Evolutionary conservation across 495 filamentous ascomycete genomes (phyloP), one percentile per base, ranked within the genome.

Genomic region (Staphylotrichum longicolle): DNA sequence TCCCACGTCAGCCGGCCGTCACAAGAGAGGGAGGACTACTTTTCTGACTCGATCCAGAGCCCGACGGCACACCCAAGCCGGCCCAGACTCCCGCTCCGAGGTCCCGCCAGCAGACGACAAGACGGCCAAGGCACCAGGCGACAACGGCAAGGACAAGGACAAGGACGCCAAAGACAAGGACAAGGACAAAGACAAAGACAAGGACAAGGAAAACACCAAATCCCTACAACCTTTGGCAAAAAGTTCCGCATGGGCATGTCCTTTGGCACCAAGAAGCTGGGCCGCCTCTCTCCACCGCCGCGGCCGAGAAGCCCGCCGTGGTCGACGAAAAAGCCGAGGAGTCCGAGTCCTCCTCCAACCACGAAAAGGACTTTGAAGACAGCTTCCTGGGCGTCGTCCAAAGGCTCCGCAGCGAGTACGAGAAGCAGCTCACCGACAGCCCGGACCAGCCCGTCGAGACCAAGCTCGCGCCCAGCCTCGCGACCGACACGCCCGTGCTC

Each of bases 161-260:
- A 68, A 72, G 39, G 49, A 55, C 3, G 39, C 79, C 84, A 2
- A 82, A 82, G 57, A 84, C 84, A 37, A 85, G 88, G 1, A 57
- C 10, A 71, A 75, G 39, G 88, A 91, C 39, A 85, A 82, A 33
- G 88, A 91, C 73, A 85, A 74, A 69, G 85, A 86, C 60, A 87
- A 69, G n/a, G 69, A 91, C 42, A 85, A 82, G 35, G 88, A 91
- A 72, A 86, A 74, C 59, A 73, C 77, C 20, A 95, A 93, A 69
- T 85, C 87, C 80, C 80, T 30, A 87, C 84, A 2, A 74, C 90
- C 10, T 95, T 96, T 68, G 85, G 87, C 4, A 93, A 93, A 68
- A 94, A 93, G 68, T 93, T 96, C 74, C 83, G 86, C 14, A 91
- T 92, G 85, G 85, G 86, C 40, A 91, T 91, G 75, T 86, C 89